Evolutionary conservation across 2,329 filamentous ascomycete genomes (phyloP).

Genomic region (Aspergillus sp.): DNA sequence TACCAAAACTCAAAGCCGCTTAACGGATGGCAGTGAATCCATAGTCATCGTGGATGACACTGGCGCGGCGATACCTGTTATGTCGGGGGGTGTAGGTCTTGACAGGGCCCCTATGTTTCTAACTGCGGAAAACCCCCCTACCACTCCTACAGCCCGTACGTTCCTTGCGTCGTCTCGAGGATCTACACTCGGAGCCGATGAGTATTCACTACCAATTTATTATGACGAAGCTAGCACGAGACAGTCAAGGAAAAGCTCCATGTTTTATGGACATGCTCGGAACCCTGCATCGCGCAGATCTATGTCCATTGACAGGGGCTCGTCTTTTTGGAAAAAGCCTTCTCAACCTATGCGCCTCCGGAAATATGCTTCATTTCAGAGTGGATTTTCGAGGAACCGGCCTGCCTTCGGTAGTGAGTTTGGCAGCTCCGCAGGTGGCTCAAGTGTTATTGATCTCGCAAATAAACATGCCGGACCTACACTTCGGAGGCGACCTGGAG

Average conservation of each 20-base stretch:
- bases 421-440: slow-evolving; percentile 17
- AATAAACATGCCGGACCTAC: slow-evolving; percentile 46
- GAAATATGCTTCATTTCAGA: slow-evolving; percentile 48
- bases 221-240: slow-evolving; percentile 25
- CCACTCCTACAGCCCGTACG: slow-evolving; percentile 18
- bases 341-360: slow-evolving; percentile 39
- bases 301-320: slow-evolving; percentile 27
- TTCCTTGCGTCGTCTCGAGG: slow-evolving; percentile 21
- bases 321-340: slow-evolving; percentile 24
- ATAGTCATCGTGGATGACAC: slow-evolving; percentile 81
- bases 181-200: slow-evolving; percentile 25
- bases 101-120: slow-evolving; percentile 19
- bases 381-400: slow-evolving; percentile 37
- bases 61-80: slow-evolving; percentile 38
- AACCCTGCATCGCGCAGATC: slow-evolving; percentile 25
- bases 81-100: slow-evolving; percentile 35
- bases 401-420: slow-evolving; percentile 26
- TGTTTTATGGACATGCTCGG: slow-evolving; percentile 18
- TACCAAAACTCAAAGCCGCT: slow-evolving; percentile 49
- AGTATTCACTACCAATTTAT: slow-evolving; percentile 30
- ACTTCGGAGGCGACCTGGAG: slow-evolving; percentile 71
- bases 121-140: slow-evolving; percentile 10
- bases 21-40: slow-evolving; percentile 82
- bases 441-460: slow-evolving; percentile 10
- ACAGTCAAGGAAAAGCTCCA: slow-evolving; percentile 12